Conservation (phyloP, 768 basidiomycete species). For the Rhizopogon vinicolor region DNA sequence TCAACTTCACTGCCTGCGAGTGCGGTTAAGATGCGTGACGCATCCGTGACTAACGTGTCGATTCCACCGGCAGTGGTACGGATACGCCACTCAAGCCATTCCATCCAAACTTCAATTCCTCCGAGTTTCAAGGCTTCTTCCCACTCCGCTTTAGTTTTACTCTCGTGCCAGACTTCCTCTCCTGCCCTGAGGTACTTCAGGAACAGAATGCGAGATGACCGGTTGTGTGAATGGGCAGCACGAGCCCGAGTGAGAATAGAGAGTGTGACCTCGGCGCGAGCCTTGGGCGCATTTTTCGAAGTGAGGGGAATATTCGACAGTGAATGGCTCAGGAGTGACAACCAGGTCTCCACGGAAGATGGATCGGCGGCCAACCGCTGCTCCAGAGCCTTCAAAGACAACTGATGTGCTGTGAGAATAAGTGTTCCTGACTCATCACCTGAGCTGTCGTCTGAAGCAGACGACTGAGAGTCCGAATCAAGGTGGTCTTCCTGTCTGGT, state of each 20-base stretch:
- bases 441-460: conserved; percentile 28
- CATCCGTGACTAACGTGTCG: conserved; percentile 50
- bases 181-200: conserved; percentile 66
- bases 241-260: conserved; percentile 67
- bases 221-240: conserved; percentile 47
- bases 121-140: conserved; percentile 53
- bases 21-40: conserved; percentile 38
- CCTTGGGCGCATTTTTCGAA: conserved; percentile 65
- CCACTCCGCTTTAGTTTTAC: conserved; percentile 61
- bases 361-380: conserved; percentile 47
- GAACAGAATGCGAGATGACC: conserved; percentile 44
- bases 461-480: conserved; percentile 33
- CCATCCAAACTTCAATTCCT: conserved; percentile 62
- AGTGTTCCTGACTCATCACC: conserved; percentile 27
- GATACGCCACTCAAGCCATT: conserved; percentile 78
- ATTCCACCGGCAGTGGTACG: conserved; percentile 43
- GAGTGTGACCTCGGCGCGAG: conserved; percentile 66
- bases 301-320: conserved; percentile 55
- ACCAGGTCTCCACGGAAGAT: conserved; percentile 54
- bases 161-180: conserved; percentile 64
- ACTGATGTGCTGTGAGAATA: conserved; percentile 50
- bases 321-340: conserved; percentile 57
- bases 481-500: conserved; percentile 22
- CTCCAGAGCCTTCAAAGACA: conserved; percentile 55
- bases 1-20: conserved; percentile 48